phyloP scores from a whole-genome alignment of 73 alveolate genomes.

The Durusdinium trenchii region DNA sequence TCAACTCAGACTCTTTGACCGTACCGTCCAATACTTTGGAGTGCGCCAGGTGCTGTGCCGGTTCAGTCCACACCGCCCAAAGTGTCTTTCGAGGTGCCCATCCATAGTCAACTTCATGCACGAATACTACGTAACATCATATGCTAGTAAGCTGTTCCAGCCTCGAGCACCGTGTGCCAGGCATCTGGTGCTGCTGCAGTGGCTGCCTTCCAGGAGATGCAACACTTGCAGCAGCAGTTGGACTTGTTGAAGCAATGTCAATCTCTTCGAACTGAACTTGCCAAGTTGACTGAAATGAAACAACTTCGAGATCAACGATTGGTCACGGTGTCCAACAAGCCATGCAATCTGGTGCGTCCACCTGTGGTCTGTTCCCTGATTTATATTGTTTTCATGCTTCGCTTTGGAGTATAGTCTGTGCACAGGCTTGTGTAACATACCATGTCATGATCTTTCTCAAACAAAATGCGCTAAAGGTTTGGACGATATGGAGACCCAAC shows the following conservation, averaged over 20 bases:
- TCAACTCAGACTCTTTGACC: too few relatives aligned
- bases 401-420: background rate
- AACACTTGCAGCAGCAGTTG: slow-evolving; percentile 2
- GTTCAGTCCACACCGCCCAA: background rate
- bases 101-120: too few relatives aligned
- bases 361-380: background rate
- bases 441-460: background rate
- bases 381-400: background rate
- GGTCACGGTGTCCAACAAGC: background rate
- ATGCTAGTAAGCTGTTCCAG: background rate
- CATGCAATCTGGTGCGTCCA: background rate
- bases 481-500: slow-evolving; percentile 11
- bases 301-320: background rate
- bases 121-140: background rate
- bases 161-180: slow-evolving; percentile 1
- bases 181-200: background rate
- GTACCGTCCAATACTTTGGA: too few relatives aligned
- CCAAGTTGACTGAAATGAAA: background rate
- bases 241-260: slow-evolving; percentile 21
- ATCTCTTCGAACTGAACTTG: background rate
- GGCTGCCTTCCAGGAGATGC: slow-evolving; percentile 49
- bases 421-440: background rate
- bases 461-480: background rate
- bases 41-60: background rate
- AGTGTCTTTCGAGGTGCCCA: background rate